phyloP scores from a whole-genome alignment of 2,329 filamentous ascomycete genomes.

The Exophiala viscosa region DNA sequence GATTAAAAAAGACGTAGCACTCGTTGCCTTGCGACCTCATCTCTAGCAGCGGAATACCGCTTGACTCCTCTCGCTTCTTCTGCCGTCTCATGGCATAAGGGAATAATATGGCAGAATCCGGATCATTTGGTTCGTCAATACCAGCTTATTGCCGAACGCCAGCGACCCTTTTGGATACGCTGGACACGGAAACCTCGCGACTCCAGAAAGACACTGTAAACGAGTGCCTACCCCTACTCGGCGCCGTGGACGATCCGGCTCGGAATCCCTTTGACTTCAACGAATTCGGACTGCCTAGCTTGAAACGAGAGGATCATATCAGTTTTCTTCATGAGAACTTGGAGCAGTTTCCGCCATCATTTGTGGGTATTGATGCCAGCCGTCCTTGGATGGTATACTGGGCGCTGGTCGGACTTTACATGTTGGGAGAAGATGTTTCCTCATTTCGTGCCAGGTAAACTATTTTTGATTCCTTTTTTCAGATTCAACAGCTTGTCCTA shows the following conservation, averaged over 20 bases:
- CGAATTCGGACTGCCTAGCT: conserved; percentile 65
- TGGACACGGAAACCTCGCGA: conserved; percentile 65
- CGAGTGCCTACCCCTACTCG: conserved; percentile 65
- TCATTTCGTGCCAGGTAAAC: conserved; percentile 61
- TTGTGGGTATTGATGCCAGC: conserved; percentile 75
- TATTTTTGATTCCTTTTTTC: background rate
- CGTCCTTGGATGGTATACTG: conserved; percentile 95
- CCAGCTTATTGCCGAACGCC: conserved; percentile 41
- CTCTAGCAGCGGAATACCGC: background rate
- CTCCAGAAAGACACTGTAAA: conserved; percentile 66
- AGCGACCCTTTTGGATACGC: conserved; percentile 62
- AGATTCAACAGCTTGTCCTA: background rate
- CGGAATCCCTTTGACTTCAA: conserved; percentile 57
- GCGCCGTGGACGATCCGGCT: conserved; percentile 38
- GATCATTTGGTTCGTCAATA: conserved; percentile 24
- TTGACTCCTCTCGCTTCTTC: background rate
- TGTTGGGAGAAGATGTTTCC: conserved; percentile 70
- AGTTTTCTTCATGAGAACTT: conserved; percentile 49
- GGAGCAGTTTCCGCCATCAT: conserved; percentile 62
- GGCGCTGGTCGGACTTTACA: conserved; percentile 70
- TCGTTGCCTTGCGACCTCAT: too few relatives aligned
- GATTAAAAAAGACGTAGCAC: too few relatives aligned
- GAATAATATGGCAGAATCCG: conserved; percentile 8
- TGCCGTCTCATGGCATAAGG: background rate
- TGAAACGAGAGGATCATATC: conserved; percentile 61